Evolutionary conservation across 164 flowering plant genomes (phyloP), one percentile per base, ranked within the genome.

Genomic region (Tinospora cordifolia): DNA sequence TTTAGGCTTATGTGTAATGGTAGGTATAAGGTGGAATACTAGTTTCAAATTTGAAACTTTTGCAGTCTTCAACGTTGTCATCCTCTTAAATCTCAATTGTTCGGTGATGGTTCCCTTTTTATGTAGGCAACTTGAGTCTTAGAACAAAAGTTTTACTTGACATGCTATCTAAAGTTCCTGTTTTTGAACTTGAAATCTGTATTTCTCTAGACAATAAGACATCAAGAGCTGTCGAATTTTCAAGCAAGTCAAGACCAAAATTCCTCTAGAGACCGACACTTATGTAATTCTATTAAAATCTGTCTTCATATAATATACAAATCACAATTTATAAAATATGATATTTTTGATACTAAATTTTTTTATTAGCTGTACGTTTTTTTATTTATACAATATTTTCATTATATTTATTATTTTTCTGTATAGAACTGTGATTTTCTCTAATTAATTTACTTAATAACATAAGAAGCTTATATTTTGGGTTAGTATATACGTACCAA

Each of bases 281-380:
- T 89, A 79, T 63, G 83, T 90, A 0, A 89, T 91, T 69, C 68
- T 91, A 70, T 75, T 91, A 30, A 89, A 91, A 74, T n/a, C n/a
- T n/a, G n/a, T n/a, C n/a, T n/a, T n/a, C n/a, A n/a, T n/a, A n/a
- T n/a, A n/a, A n/a, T n/a, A n/a, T n/a, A n/a, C n/a, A n/a, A n/a
- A n/a, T n/a, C n/a, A n/a, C n/a, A n/a, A n/a, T n/a, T n/a, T n/a
- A n/a, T n/a, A n/a, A n/a, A n/a, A n/a, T n/a, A n/a, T n/a, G n/a
- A n/a, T n/a, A n/a, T n/a, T n/a, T n/a, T n/a, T n/a, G n/a, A n/a
- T n/a, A n/a, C n/a, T n/a, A n/a, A n/a, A n/a, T n/a, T n/a, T n/a
- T n/a, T n/a, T n/a, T n/a, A n/a, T n/a, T n/a, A n/a, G n/a, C n/a
- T n/a, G n/a, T n/a, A n/a, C n/a, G n/a, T n/a, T n/a, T n/a, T n/a